Evolutionary conservation across 108 stramenopile species (phyloP), one percentile per base, ranked within the genome.

Genomic region (Skeletonema potamos): DNA sequence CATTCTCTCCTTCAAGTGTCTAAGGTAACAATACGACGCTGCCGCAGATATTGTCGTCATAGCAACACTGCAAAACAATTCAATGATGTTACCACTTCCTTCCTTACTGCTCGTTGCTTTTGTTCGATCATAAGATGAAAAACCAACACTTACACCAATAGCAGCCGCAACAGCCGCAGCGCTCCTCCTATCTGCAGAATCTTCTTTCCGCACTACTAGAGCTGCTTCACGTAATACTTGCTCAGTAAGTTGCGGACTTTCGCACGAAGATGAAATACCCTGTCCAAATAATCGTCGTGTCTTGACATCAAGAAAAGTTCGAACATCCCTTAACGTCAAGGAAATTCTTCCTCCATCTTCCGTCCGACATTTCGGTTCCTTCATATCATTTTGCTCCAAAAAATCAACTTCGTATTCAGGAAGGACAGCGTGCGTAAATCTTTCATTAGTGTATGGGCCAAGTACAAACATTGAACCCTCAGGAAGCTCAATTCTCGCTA

Each of bases 401-500:
- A 78, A 70, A 48, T 62, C 64, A 9, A 54, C 73, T 30, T 81
- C 77, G 12, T 85, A 73, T 32, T 32, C 37, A 18, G 70, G 76
- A 34, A 92, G 59, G 34, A 92, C 77, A 3, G 91, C 84, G 72
- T 92, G 91, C 3, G 87, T 92, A 43, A 86, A 92, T n/a, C 67
- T 36, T 17, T 77, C 66, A 34, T 92, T 92, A 27, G 88, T 87
- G n/a, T 68, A 64, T 2, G 91, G 88, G 7, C 88, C 91, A 24
- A 92, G 24, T 0, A 92, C 88, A n/a, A 92, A 74, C 88, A 92
- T 92, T 28, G 80, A 81, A 10, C 85, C 68, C n/a, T 79, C 85
- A 10, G 91, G 91, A 12, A 92, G 37, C 18, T 81, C 73, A 22
- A 92, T 54, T 26, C 85, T 66, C 9, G 73, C 68, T 9, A 82